These are phyloP conservation scores for Blastobotrys persicus DNA, from an alignment of 1,139 yeast species.

Conservation along the genomic window DNA sequence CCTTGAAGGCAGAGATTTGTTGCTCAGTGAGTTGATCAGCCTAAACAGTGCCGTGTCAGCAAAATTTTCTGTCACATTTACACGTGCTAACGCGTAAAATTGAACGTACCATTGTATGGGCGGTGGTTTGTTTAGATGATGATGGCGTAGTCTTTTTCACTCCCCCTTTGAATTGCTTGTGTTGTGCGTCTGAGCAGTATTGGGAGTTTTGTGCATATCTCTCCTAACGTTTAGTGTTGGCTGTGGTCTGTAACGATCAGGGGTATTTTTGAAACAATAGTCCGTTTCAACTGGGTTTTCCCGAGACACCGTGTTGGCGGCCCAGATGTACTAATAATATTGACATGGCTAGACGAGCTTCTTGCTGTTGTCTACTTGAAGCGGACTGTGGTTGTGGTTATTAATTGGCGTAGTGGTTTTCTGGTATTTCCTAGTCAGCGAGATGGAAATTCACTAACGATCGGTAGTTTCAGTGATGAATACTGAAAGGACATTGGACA, in stretches of 20 bases:
- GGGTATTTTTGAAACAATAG: background rate
- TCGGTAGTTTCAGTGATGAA: too few relatives aligned
- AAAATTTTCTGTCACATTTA: background rate
- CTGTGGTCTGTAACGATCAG: background rate
- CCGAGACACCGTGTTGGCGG: too few relatives aligned
- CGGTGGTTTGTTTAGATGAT: constrained; percentile 7
- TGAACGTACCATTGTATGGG: constrained; percentile 3
- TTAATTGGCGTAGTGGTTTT: too few relatives aligned
- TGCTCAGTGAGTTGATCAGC: constrained; percentile 90
- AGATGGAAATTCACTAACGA: too few relatives aligned
- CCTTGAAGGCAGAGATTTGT: constrained; percentile 95
- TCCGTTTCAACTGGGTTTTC: too few relatives aligned
- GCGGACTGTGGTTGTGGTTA: too few relatives aligned
- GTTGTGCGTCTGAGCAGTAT: background rate
- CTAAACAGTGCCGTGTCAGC: constrained; percentile 28
- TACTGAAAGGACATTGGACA: too few relatives aligned
- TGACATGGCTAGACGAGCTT: too few relatives aligned
- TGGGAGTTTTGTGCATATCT: constrained; percentile 7
- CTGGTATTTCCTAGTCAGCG: too few relatives aligned
- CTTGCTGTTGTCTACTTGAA: too few relatives aligned
- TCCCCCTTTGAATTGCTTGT: background rate
- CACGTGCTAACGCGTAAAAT: background rate
- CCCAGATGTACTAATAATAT: too few relatives aligned
- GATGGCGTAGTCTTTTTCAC: constrained; percentile 2
- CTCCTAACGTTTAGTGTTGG: background rate